Conservation (phyloP, 208 protist genomes). For the Novymonas esmeraldas region DNA sequence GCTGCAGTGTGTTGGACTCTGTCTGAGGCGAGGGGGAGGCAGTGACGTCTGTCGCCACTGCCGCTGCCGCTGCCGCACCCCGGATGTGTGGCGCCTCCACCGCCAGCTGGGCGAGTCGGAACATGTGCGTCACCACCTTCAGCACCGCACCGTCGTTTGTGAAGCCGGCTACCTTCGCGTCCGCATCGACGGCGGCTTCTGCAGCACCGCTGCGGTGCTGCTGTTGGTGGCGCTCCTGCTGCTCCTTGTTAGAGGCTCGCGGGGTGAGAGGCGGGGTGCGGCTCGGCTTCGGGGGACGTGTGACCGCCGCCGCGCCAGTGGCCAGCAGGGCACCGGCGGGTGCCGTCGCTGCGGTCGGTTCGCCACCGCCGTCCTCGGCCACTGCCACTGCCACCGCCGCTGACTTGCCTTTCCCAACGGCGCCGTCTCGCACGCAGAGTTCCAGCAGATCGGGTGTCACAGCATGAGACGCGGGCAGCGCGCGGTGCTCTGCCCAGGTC, state of each 20-base stretch:
- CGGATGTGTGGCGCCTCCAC: slow-evolving; percentile 5
- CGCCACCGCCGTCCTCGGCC: not conserved
- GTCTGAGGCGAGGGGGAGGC: too few relatives aligned
- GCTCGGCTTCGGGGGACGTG: slow-evolving; percentile 31
- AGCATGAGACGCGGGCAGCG: slow-evolving; percentile 31
- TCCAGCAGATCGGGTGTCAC: slow-evolving; percentile 49
- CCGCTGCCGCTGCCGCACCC: not conserved
- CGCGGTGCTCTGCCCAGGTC: slow-evolving; percentile 62
- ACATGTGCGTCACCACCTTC: slow-evolving; percentile 80
- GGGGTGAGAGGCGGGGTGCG: slow-evolving; percentile 23
- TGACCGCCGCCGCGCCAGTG: slow-evolving; percentile 1
- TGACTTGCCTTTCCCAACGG: not conserved
- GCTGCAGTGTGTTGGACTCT: slow-evolving; percentile 12
- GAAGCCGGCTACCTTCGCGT: slow-evolving; percentile 56
- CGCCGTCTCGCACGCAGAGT: slow-evolving; percentile 47
- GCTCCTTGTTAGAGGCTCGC: slow-evolving; percentile 24
- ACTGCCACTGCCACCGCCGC: not conserved
- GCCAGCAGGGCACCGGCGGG: not conserved
- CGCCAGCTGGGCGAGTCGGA: slow-evolving; percentile 52
- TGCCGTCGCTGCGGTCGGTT: not conserved
- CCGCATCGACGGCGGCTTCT: slow-evolving; percentile 1
- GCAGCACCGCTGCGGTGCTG: not conserved
- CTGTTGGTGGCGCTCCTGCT: slow-evolving; percentile 17
- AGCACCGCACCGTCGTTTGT: slow-evolving; percentile 43
- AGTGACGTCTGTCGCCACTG: not conserved